Percentiles rank a stretch among this genome's conserved stretches.
Evolutionary conservation across 805 yeast species (phyloP).

Genomic region (Lipomyces mesembrius): DNA sequence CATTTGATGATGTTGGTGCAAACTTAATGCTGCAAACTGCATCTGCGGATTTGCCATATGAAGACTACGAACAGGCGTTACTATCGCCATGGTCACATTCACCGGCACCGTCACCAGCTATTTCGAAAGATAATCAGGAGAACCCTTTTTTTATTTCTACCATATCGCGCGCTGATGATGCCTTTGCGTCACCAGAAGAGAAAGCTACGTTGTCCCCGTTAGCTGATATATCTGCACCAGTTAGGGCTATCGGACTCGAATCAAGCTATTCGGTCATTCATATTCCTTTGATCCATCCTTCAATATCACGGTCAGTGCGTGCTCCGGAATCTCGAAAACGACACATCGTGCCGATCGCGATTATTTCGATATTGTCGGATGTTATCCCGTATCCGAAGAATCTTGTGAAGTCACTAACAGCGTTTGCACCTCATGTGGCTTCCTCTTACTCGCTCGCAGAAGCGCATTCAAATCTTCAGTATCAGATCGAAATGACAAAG

Average conservation of each 20-base stretch:
- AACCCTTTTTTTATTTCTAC: constrained; percentile 41
- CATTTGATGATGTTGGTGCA: constrained; percentile 18
- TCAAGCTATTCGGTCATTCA: constrained; percentile 44
- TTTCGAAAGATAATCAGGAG: constrained; percentile 38
- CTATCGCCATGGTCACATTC: constrained; percentile 44
- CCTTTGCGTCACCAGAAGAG: constrained; percentile 39
- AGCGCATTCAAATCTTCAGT: constrained; percentile 40
- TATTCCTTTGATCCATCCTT: constrained; percentile 42
- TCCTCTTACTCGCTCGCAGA: constrained; percentile 41
- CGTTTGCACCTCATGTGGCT: constrained; percentile 45
- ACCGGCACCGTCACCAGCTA: constrained; percentile 46
- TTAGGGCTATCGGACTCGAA: constrained; percentile 45
- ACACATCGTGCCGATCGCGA: constrained; percentile 43
- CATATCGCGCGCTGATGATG: constrained; percentile 34
- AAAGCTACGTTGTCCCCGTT: constrained; percentile 5
- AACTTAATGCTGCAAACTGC: neutral
- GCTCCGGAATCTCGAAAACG: constrained; percentile 17
- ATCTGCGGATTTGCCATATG: constrained; percentile 32
- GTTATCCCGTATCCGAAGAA: constrained; percentile 44
- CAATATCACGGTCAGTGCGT: constrained; percentile 21
- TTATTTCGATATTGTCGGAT: constrained; percentile 43
- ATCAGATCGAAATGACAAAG: constrained; percentile 37
- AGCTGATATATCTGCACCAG: constrained; percentile 29
- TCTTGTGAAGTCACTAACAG: constrained; percentile 36
- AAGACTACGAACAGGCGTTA: constrained; percentile 43